Base-by-base conservation (phyloP, 192 early-diverging fungal genomes). In the Mortierella claussenii region DNA sequence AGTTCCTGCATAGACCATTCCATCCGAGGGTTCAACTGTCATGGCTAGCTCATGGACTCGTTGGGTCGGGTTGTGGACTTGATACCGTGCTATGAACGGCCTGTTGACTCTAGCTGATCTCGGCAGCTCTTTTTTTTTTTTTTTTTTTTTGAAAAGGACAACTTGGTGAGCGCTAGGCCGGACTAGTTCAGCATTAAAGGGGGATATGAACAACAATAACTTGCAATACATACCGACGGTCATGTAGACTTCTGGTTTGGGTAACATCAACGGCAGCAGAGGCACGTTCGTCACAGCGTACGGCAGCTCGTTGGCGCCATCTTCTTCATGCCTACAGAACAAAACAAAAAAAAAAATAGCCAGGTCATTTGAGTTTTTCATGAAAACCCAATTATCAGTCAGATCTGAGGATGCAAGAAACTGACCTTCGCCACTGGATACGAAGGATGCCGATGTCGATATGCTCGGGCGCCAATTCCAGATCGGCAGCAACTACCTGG, bases 71-170 rank as follows among this genome's bases (percentile, higher is more conserved):
- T 95, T 95, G 45, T 89, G 68, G 37, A 95, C 65, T 11, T 51
- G 71, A 67, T 93, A 91, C 10, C 75, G 44, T 10, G 90, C 66
- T 1, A 85, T 86, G 71, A 94, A 87, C 0, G 89, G 88, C 21
- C 71, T 70, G 26, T 85, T 86, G 31, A 91, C 79, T 31, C 73
- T 50, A 4, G 87, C 63, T 18, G 80, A 51, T 18, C 78, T 67
- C 9, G 93, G 91, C 13, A 91, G 49, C 56, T 88, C 91, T 92
- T n/a, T n/a, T n/a, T n/a, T n/a, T n/a, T n/a, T n/a, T n/a, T n/a
- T n/a, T n/a, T n/a, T n/a, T n/a, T n/a, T n/a, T n/a, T n/a, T n/a
- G n/a, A n/a, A n/a, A n/a, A n/a, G n/a, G n/a, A n/a, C n/a, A n/a
- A n/a, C n/a, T n/a, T n/a, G n/a, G n/a, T n/a, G n/a, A n/a, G n/a